These are phyloP conservation scores for Fraxinus americana DNA, from an alignment of 257 asterid species.

Conservation along the genomic window DNA sequence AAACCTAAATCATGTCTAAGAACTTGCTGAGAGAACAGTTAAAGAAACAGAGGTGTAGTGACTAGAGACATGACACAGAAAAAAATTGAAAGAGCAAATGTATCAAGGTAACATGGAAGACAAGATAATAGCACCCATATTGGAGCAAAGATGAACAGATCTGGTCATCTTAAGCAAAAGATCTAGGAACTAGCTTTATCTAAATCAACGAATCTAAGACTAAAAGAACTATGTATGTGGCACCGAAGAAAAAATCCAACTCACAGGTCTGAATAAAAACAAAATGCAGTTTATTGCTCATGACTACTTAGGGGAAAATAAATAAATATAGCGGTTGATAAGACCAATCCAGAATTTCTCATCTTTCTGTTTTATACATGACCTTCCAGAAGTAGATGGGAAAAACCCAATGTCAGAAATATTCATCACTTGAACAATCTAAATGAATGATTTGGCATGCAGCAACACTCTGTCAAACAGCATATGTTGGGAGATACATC, in stretches of 20 bases:
- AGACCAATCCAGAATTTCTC: neutral
- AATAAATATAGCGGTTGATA: neutral
- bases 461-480: neutral
- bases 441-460: neutral
- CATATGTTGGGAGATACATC: no score
- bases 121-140: neutral
- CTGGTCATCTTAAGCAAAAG: neutral
- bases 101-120: neutral
- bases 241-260: neutral
- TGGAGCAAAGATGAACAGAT: neutral
- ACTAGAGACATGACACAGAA: neutral
- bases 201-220: neutral
- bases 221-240: neutral
- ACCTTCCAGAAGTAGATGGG: neutral
- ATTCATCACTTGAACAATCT: neutral
- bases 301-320: neutral
- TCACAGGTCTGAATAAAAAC: no score
- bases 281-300: neutral
- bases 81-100: neutral
- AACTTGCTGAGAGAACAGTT: conserved; percentile 11
- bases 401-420: neutral
- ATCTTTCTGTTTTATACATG: neutral
- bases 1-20: conserved; percentile 7
- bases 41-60: neutral
- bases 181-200: neutral